Conservation (phyloP, 2,329 filamentous ascomycete species). For the Colletotrichum australisinense region DNA sequence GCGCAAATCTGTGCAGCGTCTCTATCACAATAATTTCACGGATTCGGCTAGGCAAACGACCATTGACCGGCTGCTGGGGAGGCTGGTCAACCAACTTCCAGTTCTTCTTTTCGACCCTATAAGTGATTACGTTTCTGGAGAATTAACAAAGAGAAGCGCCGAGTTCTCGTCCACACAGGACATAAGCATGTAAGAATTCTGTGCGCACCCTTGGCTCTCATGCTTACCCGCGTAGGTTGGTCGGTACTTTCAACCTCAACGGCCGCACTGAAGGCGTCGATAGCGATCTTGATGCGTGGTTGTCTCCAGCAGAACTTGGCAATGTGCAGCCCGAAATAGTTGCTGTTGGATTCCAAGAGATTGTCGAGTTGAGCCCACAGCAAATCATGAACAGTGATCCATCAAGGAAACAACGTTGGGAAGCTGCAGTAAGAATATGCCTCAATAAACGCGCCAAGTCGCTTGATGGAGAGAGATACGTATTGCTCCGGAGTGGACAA, state of each 20-base stretch:
- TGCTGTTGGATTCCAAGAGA: constrained; percentile 95
- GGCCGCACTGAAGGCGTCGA: constrained; percentile 83
- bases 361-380: constrained; percentile 96
- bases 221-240: constrained; percentile 55
- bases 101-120: constrained; percentile 94
- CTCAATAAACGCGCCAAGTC: constrained; percentile 78
- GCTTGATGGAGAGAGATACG: constrained; percentile 80
- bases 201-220: constrained; percentile 9
- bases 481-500: constrained; percentile 90
- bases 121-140: constrained; percentile 86
- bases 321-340: constrained; percentile 83
- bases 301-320: constrained; percentile 73
- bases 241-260: constrained; percentile 95
- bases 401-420: constrained; percentile 85
- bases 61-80: constrained; percentile 91
- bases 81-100: constrained; percentile 83
- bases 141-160: constrained; percentile 73
- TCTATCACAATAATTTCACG: constrained; percentile 98
- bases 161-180: constrained; percentile 82
- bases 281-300: constrained; percentile 86
- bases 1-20: constrained; percentile 90
- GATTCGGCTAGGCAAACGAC: constrained; percentile 94
- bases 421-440: constrained; percentile 80
- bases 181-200: constrained; percentile 75
- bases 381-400: constrained; percentile 99